Percentiles rank a stretch among this genome's conserved stretches.
phyloP scores from a whole-genome alignment of 208 protist species.

The Porcisia hertigi region DNA sequence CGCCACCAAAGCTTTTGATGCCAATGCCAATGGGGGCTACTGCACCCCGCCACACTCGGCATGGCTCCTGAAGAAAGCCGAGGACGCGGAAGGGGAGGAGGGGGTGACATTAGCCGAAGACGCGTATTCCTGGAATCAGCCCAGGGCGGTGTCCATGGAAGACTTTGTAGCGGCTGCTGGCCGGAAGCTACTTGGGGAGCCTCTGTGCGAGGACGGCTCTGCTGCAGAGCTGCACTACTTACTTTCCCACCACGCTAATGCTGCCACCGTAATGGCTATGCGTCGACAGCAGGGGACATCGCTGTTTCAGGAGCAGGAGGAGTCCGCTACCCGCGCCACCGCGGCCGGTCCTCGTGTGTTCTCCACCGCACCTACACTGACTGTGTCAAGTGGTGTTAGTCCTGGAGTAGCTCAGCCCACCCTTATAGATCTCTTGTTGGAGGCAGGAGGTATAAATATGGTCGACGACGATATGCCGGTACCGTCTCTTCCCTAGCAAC shows the following conservation, averaged over 20 bases:
- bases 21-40: background rate
- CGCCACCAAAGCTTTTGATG: background rate
- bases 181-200: constrained; percentile 3
- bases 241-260: background rate
- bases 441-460: background rate
- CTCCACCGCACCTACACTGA: constrained; percentile 13
- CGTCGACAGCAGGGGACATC: background rate
- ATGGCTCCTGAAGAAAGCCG: constrained; percentile 4
- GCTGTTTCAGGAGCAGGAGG: background rate
- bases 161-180: constrained; percentile 4
- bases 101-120: background rate
- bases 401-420: background rate
- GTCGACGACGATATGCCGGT: constrained; percentile 19
- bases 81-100: constrained; percentile 1
- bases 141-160: background rate
- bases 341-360: constrained; percentile 2
- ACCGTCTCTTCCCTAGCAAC: background rate
- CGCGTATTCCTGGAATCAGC: background rate
- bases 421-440: background rate
- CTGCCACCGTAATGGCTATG: background rate
- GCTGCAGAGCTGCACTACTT: constrained; percentile 7
- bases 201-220: background rate
- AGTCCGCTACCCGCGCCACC: background rate
- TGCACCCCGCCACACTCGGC: background rate
- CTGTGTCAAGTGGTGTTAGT: background rate